Evolutionary conservation across 805 yeast genomes (phyloP), one percentile per base, ranked within the genome.

Genomic region (Starmera amethionina): DNA sequence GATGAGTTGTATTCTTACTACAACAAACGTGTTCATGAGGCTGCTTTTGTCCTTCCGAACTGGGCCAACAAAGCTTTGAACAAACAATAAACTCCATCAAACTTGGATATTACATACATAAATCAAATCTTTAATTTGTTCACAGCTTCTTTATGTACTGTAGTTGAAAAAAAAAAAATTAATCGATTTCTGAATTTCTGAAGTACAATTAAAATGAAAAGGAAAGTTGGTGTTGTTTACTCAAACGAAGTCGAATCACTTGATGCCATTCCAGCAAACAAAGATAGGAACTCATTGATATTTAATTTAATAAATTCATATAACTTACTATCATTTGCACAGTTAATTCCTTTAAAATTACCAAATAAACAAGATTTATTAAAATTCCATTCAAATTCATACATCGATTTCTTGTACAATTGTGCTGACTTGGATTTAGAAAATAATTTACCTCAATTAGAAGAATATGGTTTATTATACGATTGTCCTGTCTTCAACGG

Each of bases 31-130:
- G 81, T 93, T 50, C 98, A 90, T 65, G 73, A 70, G 58, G 95
- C 97, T 37, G 75, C 96, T 15, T 90, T 88, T 55, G 84, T 88
- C 44, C 72, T 93, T 60, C 98, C 97, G 52, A 88, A 79, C 49
- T 90, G 90, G 80, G 97, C 95, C 45, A 70, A 76, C 48, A 65
- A 63, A 47, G 76, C 66, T 51, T 58, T 75, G 44, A 56, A 64
- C 27, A 22, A 22, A 22, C 27, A 22, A 22, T 22, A 22, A 22
- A 22, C 9, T 6, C 9, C 25, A 22, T 22, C 25, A n/a, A n/a
- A n/a, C n/a, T n/a, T n/a, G n/a, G n/a, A n/a, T n/a, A n/a, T n/a
- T n/a, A n/a, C n/a, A n/a, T n/a, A n/a, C n/a, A n/a, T n/a, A n/a
- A n/a, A n/a, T n/a, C n/a, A n/a, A n/a, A n/a, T n/a, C n/a, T n/a